phyloP scores from a whole-genome alignment of 2,329 filamentous ascomycete genomes.

The Fonsecaea nubica region DNA sequence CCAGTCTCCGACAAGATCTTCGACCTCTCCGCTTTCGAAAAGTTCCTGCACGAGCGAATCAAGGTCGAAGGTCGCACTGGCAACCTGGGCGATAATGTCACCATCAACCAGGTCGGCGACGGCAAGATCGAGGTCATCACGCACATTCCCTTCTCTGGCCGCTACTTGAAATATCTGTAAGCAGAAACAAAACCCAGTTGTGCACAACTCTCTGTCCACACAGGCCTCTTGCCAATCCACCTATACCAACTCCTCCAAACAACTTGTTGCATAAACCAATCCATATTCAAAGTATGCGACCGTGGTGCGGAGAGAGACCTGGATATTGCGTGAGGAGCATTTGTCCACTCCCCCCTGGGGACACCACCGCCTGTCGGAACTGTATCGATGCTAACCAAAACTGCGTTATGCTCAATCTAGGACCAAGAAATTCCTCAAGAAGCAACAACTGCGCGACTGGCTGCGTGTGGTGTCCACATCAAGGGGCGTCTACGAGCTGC shows the following conservation, averaged over 20 bases:
- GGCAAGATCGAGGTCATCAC: conserved; percentile 98
- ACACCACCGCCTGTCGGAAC: not conserved
- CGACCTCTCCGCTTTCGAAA: conserved; percentile 97
- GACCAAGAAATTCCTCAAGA: conserved; percentile 99
- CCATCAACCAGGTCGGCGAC: conserved; percentile 88
- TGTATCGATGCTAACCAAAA: conserved; percentile 11
- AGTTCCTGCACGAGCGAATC: conserved; percentile 99
- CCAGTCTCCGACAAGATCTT: conserved; percentile 99
- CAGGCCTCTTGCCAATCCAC: not conserved
- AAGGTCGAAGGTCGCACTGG: conserved; percentile 98
- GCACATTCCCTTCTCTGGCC: conserved; percentile 96
- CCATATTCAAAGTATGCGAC: not conserved
- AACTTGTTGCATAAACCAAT: not conserved
- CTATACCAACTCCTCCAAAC: not conserved
- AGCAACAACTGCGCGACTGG: conserved; percentile 99
- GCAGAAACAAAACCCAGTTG: conserved; percentile 47
- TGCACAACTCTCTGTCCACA: not conserved
- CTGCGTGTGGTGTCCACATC: conserved; percentile 97
- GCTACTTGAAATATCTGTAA: conserved; percentile 99
- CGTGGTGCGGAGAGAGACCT: not conserved
- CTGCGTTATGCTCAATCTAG: conserved; percentile 53
- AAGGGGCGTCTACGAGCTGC: conserved; percentile 98
- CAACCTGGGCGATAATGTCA: conserved; percentile 93
- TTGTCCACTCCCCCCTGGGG: not conserved
- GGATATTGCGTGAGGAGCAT: not conserved